These are phyloP conservation scores for Ophiocordyceps camponoti-saundersi DNA, from an alignment of 2,329 filamentous ascomycete genomes.

Conservation along the genomic window DNA sequence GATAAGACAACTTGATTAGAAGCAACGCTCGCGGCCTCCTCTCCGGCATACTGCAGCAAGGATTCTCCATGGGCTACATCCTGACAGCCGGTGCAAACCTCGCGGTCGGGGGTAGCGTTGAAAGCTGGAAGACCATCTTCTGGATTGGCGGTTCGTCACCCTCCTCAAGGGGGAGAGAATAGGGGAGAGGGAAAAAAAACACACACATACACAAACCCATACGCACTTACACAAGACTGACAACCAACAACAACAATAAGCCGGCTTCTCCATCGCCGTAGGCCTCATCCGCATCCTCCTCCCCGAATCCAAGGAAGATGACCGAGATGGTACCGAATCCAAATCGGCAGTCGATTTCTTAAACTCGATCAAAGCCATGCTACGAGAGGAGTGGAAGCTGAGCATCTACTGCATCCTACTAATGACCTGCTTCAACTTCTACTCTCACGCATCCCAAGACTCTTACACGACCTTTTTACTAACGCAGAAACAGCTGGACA, in stretches of 20 bases:
- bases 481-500: conserved; percentile 50
- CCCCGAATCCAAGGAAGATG: conserved; percentile 60
- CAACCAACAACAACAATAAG: conserved; percentile 10
- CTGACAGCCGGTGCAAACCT: conserved; percentile 61
- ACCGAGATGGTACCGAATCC: conserved; percentile 46
- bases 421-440: conserved; percentile 64
- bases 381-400: conserved; percentile 57
- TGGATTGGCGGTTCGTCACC: conserved; percentile 39
- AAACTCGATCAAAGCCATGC: conserved; percentile 51
- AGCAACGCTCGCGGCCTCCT: conserved; percentile 58
- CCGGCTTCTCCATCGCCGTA: conserved; percentile 50
- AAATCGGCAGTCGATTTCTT: conserved; percentile 43
- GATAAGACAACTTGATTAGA: conserved; percentile 10
- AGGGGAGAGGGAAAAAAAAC: too few species aligned
- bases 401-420: conserved; percentile 61
- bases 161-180: background rate
- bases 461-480: conserved; percentile 71
- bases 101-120: conserved; percentile 44
- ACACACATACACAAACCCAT: too few species aligned
- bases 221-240: background rate
- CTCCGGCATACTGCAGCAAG: conserved; percentile 69
- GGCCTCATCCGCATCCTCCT: conserved; percentile 51
- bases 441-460: conserved; percentile 67
- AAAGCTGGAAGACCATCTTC: conserved; percentile 61
- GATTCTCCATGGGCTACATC: conserved; percentile 67